A percentile compares a stretch with the other conserved stretches of the same genome.
Evolutionary conservation across 2,329 filamentous ascomycete genomes (phyloP).

Genomic region (Aspergillus bombycis): DNA sequence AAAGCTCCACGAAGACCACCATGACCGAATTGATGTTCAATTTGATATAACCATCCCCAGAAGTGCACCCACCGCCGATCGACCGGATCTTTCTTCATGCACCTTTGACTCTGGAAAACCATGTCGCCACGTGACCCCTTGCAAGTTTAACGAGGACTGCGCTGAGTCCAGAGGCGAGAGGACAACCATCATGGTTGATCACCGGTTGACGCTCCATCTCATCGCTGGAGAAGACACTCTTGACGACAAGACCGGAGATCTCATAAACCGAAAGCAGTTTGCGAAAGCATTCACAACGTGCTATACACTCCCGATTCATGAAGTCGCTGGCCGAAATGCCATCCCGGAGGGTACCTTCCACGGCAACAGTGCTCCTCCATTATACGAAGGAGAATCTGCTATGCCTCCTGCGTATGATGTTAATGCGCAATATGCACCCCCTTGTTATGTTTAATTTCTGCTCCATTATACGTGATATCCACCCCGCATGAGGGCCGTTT

Average conservation of each 20-base stretch:
- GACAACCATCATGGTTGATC: neutral
- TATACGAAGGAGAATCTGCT: neutral
- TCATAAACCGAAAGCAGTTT: neutral
- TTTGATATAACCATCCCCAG: neutral
- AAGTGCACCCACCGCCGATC: neutral
- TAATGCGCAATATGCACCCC: neutral
- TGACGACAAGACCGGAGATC: neutral
- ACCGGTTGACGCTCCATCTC: neutral
- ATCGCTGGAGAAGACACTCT: neutral
- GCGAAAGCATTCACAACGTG: neutral
- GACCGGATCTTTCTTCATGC: neutral
- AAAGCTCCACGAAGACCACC: neutral
- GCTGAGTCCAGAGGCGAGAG: neutral
- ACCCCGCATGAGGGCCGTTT: neutral
- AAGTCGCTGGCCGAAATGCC: neutral
- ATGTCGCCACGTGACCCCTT: neutral
- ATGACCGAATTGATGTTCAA: neutral
- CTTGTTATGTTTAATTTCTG: neutral
- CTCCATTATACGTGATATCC: neutral
- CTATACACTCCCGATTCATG: neutral
- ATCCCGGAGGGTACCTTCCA: neutral
- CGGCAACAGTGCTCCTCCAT: neutral
- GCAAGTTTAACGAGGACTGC: neutral
- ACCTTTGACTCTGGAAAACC: neutral
- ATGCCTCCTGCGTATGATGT: neutral